phyloP scores from a whole-genome alignment of 768 basidiomycete genomes.

The Pulveroboletus sp. region DNA sequence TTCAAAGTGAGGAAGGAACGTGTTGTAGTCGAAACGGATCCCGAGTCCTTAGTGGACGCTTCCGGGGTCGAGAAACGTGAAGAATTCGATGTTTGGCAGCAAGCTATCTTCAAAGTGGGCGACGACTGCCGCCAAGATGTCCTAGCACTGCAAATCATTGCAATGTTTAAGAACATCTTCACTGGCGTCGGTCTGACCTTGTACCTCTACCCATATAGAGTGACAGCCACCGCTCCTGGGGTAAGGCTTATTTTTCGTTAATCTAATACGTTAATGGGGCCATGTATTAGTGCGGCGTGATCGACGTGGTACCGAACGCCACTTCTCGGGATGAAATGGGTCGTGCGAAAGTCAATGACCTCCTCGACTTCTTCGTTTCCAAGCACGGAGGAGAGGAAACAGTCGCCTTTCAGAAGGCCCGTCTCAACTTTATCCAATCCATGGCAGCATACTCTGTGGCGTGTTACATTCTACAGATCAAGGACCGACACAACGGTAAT shows the following conservation, averaged over 20 bases:
- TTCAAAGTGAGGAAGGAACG: conserved; percentile 95
- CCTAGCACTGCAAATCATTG: conserved; percentile 94
- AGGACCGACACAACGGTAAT: conserved; percentile 98
- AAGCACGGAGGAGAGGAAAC: conserved; percentile 92
- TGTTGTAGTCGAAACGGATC: conserved; percentile 60
- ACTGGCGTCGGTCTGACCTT: conserved; percentile 81
- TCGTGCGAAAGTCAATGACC: conserved; percentile 94
- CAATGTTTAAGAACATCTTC: conserved; percentile 99
- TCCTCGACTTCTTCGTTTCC: conserved; percentile 88
- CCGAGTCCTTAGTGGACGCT: conserved; percentile 70
- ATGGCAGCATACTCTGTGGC: conserved; percentile 99
- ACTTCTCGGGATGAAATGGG: conserved; percentile 99
- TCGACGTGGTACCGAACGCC: conserved; percentile 96
- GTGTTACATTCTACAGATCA: conserved; percentile 97
- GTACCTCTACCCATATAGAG: conserved; percentile 93
- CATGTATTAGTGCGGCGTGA: conserved; percentile 88
- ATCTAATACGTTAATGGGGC: neutral
- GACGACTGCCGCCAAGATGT: conserved; percentile 99
- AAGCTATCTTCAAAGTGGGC: conserved; percentile 99
- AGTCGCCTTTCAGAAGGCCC: conserved; percentile 84
- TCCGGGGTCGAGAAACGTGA: conserved; percentile 51
- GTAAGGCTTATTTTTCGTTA: conserved; percentile 44
- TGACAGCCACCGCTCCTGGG: conserved; percentile 94
- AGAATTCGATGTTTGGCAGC: conserved; percentile 90
- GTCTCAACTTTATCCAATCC: conserved; percentile 94